Conservation (phyloP, 768 basidiomycete genomes). For the Tephrocybe rancida region DNA sequence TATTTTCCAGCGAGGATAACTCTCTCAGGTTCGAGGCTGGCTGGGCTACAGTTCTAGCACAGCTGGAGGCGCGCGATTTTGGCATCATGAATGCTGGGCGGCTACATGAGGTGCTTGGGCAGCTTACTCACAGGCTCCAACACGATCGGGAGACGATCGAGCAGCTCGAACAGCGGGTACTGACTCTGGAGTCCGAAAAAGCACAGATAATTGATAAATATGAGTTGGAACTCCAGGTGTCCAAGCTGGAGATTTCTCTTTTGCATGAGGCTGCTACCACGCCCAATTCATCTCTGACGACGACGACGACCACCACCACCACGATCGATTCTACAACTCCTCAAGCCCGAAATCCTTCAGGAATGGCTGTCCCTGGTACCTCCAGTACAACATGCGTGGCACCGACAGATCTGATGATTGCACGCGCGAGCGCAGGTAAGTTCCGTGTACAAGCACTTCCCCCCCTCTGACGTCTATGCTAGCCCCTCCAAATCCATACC, state of each 20-base stretch:
- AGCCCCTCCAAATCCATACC: not conserved
- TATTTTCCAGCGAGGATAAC: conserved; percentile 15
- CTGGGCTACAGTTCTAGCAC: conserved; percentile 18
- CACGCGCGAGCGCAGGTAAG: not conserved
- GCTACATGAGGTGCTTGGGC: conserved; percentile 16
- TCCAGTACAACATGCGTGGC: not conserved
- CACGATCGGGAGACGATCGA: conserved; percentile 17
- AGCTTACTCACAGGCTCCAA: conserved; percentile 14
- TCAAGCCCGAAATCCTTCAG: not conserved
- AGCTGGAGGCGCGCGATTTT: conserved; percentile 14
- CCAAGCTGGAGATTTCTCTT: conserved; percentile 10
- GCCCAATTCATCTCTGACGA: not conserved
- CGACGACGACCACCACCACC: too few species aligned
- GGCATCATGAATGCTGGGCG: conserved; percentile 15
- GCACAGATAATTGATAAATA: conserved; percentile 10
- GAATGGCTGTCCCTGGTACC: not conserved
- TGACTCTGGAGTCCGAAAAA: conserved; percentile 12
- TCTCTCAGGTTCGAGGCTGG: conserved; percentile 19
- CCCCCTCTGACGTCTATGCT: not conserved
- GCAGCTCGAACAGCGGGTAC: conserved; percentile 11
- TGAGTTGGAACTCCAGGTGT: conserved; percentile 11
- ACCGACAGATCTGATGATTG: not conserved
- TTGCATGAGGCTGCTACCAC: conserved; percentile 1
- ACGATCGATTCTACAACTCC: not conserved
- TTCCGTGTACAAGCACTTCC: not conserved